These are phyloP conservation scores for Xylariaceae sp. DNA, from an alignment of 2,329 filamentous ascomycete species.

Conservation along the genomic window DNA sequence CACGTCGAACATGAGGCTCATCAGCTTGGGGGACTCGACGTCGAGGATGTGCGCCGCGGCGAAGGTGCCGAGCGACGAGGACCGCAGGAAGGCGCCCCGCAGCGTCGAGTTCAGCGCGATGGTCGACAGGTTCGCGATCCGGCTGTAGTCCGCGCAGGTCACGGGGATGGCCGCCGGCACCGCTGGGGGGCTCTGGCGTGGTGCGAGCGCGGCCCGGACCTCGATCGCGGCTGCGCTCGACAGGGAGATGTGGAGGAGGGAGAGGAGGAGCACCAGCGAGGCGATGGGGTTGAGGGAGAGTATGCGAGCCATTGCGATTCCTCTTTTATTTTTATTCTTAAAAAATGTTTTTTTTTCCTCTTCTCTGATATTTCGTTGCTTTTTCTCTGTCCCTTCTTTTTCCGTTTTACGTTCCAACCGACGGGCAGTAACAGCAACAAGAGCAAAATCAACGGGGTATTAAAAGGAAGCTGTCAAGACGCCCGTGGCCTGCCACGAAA, in stretches of 20 bases:
- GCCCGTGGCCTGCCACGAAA: slow-evolving; percentile 39
- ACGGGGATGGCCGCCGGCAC: slow-evolving; percentile 14
- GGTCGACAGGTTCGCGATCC: slow-evolving; percentile 53
- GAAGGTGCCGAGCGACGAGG: slow-evolving; percentile 49
- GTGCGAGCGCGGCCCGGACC: slow-evolving; percentile 25
- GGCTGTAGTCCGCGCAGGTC: slow-evolving; percentile 50
- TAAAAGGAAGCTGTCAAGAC: slow-evolving; percentile 24
- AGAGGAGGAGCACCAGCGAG: slow-evolving; percentile 32
- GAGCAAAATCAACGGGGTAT: slow-evolving; percentile 12
- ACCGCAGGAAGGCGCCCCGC: slow-evolving; percentile 52
- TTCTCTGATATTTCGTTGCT: neutral
- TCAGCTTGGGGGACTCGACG: slow-evolving; percentile 45
- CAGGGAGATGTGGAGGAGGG: slow-evolving; percentile 29
- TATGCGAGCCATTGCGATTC: slow-evolving; percentile 29
- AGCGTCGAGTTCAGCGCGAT: slow-evolving; percentile 53
- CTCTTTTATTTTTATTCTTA: slow-evolving; percentile 1
- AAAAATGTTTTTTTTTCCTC: slow-evolving; percentile 3
- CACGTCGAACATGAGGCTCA: slow-evolving; percentile 46
- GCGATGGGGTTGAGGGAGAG: slow-evolving; percentile 29
- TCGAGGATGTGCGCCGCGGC: slow-evolving; percentile 49
- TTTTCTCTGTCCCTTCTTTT: neutral
- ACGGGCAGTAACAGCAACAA: slow-evolving; percentile 7
- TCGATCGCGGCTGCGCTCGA: slow-evolving; percentile 27
- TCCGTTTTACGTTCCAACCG: slow-evolving; percentile 12
- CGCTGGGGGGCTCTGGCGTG: slow-evolving; percentile 33